phyloP scores from a whole-genome alignment of 768 basidiomycete genomes.

The Crucibulum laeve region DNA sequence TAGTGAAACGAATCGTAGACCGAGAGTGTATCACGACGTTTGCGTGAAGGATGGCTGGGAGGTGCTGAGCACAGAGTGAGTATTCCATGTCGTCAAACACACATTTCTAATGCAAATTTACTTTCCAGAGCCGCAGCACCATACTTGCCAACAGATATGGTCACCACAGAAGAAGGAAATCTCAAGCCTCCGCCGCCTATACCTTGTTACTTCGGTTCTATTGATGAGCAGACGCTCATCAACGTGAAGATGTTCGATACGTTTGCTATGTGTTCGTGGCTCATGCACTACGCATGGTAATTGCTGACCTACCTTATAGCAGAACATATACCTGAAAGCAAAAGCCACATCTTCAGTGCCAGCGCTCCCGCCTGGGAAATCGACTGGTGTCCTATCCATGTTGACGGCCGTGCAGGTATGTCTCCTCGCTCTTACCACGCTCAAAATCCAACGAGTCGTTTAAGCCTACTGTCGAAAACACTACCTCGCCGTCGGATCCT shows the following conservation, averaged over 20 bases:
- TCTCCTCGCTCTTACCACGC: not conserved
- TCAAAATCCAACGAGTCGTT: not conserved
- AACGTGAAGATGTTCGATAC: constrained; percentile 54
- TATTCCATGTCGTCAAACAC: constrained; percentile 12
- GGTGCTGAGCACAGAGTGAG: constrained; percentile 45
- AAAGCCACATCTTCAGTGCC: constrained; percentile 73
- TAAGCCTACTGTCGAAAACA: constrained; percentile 57
- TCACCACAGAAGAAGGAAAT: constrained; percentile 46
- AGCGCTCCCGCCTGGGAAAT: constrained; percentile 90
- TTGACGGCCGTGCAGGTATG: constrained; percentile 50
- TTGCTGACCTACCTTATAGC: constrained; percentile 32
- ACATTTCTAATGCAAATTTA: constrained; percentile 7
- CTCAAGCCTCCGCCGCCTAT: constrained; percentile 50
- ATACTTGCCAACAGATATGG: constrained; percentile 56
- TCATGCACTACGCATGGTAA: constrained; percentile 2
- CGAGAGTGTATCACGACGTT: constrained; percentile 50
- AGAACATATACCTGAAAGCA: constrained; percentile 51
- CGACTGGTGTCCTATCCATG: constrained; percentile 88
- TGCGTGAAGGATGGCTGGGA: constrained; percentile 39
- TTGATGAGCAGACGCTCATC: constrained; percentile 44
- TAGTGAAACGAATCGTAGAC: constrained; percentile 49
- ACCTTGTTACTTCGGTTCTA: constrained; percentile 64
- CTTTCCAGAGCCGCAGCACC: constrained; percentile 44
- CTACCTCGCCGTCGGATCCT: constrained; percentile 81
- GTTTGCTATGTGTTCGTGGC: constrained; percentile 49